Evolutionary conservation across 352 stramenopile species (phyloP).

Genomic region (Phytophthora fragariae): DNA sequence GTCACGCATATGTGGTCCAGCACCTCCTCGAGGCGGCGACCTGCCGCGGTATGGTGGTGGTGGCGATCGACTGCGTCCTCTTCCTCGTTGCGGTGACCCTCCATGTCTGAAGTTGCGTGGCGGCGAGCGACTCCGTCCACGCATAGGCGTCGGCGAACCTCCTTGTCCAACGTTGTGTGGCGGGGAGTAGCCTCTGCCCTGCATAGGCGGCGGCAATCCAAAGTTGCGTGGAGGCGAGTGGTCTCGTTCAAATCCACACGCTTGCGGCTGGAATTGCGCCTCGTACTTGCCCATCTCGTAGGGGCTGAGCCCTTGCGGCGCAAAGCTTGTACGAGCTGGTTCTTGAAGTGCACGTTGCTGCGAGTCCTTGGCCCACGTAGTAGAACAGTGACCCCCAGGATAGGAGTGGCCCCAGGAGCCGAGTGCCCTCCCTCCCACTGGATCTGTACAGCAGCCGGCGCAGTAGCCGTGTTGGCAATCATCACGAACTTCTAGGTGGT

Average conservation of each 20-base stretch:
- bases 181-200: too few relatives aligned
- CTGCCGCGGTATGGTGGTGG: not conserved
- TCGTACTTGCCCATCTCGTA: not conserved
- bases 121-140: not conserved
- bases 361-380: not conserved
- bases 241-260: not conserved
- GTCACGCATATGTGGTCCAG: not conserved
- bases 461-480: too few relatives aligned
- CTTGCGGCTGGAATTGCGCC: not conserved
- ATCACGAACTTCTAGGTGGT: too few relatives aligned
- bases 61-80: not conserved
- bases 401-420: not conserved
- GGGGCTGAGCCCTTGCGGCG: not conserved
- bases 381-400: not conserved
- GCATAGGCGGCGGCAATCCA: not conserved
- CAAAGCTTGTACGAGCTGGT: not conserved
- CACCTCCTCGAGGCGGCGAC: not conserved
- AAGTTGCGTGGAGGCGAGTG: not conserved
- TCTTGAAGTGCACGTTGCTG: not conserved
- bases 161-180: too few relatives aligned
- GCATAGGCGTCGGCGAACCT: not conserved
- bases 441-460: not conserved
- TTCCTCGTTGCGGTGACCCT: not conserved
- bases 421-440: not conserved
- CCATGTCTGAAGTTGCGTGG: not conserved